Conservation (phyloP, 306 rosid genomes). For the Mimosa bimucronata region DNA sequence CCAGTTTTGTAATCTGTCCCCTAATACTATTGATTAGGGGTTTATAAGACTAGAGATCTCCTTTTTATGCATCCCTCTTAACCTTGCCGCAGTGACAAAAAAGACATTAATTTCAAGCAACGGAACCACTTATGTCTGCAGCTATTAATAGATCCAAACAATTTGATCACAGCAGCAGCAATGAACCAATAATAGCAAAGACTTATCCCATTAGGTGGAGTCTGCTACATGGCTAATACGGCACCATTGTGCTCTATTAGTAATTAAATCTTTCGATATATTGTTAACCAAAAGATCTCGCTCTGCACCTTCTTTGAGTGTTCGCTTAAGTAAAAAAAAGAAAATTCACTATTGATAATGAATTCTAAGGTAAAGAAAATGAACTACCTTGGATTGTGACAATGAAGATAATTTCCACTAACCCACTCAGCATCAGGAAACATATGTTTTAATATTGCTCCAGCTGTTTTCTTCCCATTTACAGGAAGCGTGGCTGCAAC, state of each 20-base stretch:
- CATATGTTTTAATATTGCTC: conserved; percentile 74
- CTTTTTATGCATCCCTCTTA: conserved; percentile 6
- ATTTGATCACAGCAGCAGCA: conserved; percentile 28
- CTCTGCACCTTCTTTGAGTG: too few relatives aligned
- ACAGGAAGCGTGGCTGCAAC: conserved; percentile 97
- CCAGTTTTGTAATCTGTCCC: neutral
- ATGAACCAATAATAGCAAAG: conserved; percentile 30
- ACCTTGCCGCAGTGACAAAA: neutral
- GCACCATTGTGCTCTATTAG: too few relatives aligned
- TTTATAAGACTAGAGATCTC: conserved; percentile 9
- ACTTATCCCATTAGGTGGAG: too few relatives aligned
- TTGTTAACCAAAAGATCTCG: too few relatives aligned
- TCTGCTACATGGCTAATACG: too few relatives aligned
- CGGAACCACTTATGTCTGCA: conserved; percentile 17
- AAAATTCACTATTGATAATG: conserved; percentile 12
- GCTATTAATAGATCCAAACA: conserved; percentile 18
- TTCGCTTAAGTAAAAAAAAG: too few relatives aligned
- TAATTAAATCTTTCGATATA: too few relatives aligned
- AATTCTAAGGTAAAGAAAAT: conserved; percentile 17
- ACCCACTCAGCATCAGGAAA: conserved; percentile 91
- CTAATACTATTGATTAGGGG: neutral
- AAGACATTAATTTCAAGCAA: neutral
- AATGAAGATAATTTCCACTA: conserved; percentile 87
- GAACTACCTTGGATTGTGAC: conserved; percentile 89
- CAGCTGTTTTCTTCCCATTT: conserved; percentile 97